Conservation (phyloP, 31 red algal species). For the Odonthalia washingtoniensis region DNA sequence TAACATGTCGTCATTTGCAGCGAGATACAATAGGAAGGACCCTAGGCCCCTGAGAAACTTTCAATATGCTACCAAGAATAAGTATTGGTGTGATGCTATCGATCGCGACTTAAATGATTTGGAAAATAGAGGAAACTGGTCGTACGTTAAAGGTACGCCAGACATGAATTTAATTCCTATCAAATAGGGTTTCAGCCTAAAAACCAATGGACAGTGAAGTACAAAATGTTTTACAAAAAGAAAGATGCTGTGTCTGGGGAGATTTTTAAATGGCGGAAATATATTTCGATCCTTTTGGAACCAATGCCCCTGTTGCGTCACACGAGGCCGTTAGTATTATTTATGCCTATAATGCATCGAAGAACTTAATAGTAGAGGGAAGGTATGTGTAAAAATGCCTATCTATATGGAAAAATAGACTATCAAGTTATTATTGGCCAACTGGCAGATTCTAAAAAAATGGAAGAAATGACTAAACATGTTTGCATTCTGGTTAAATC, state of each 20-base stretch:
- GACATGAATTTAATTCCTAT: neutral
- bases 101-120: conserved; percentile 15
- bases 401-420: conserved; percentile 10
- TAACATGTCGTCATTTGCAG: neutral
- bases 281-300: conserved; percentile 1
- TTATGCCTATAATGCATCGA: neutral
- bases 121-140: neutral
- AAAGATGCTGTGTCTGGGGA: neutral
- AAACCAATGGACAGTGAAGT: neutral
- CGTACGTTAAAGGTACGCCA: neutral
- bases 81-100: neutral
- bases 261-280: neutral
- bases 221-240: neutral
- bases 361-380: conserved; percentile 8
- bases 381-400: neutral
- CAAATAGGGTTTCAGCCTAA: neutral
- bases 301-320: neutral
- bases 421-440: conserved; percentile 21
- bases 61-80: neutral
- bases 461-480: neutral
- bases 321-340: conserved; percentile 7
- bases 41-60: neutral
- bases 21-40: neutral
- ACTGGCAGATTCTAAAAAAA: neutral
- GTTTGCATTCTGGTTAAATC: neutral